Percentiles rank a stretch among this genome's conserved stretches.
These are phyloP conservation scores for Daldinia childiae DNA, from an alignment of 495 filamentous ascomycete genomes.

Conservation along the genomic window DNA sequence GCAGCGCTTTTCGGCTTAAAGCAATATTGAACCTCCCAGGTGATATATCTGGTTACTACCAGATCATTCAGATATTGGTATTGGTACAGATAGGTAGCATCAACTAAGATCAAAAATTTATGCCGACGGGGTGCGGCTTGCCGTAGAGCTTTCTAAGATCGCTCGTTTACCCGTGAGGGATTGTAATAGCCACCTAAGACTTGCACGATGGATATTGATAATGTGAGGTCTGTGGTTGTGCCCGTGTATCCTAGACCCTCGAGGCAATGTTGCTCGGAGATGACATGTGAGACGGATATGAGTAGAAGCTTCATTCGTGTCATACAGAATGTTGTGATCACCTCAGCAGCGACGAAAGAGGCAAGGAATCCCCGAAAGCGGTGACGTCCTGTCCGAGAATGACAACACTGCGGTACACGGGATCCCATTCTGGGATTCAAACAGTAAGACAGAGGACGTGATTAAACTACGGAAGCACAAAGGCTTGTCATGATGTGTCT, in stretches of 20 bases:
- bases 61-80: conserved; percentile 5
- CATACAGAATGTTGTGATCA: conserved; percentile 35
- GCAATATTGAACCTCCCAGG: not conserved
- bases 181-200: conserved; percentile 9
- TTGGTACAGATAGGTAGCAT: conserved; percentile 16
- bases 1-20: conserved; percentile 11
- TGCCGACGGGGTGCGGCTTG: not conserved
- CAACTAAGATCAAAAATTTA: conserved; percentile 6
- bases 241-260: conserved; percentile 30
- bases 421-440: conserved; percentile 33
- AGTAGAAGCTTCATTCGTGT: conserved; percentile 32
- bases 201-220: conserved; percentile 13
- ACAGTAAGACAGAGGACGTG: conserved; percentile 41
- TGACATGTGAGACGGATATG: conserved; percentile 40
- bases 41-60: conserved; percentile 6
- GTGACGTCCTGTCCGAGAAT: conserved; percentile 41
- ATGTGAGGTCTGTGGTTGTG: conserved; percentile 28
- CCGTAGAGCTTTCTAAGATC: conserved; percentile 1
- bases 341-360: conserved; percentile 37
- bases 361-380: conserved; percentile 35
- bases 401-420: conserved; percentile 35
- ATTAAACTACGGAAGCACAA: conserved; percentile 41
- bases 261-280: conserved; percentile 40
- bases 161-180: not conserved
- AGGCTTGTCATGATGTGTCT: conserved; percentile 41